Evolutionary conservation across 106 monocot species (phyloP), one percentile per base, ranked within the genome.

Genomic region (Hemerocallis citrina): DNA sequence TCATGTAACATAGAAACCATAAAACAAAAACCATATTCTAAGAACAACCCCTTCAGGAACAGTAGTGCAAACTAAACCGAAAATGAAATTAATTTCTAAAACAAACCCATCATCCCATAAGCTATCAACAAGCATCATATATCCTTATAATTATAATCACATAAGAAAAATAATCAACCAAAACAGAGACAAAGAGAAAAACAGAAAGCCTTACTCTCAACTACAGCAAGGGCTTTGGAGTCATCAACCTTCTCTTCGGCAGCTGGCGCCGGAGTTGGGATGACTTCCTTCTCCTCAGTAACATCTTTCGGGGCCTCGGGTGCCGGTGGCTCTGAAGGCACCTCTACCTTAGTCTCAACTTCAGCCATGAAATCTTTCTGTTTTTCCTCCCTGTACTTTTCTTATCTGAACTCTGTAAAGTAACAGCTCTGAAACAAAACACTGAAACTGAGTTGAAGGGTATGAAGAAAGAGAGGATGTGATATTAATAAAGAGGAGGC

Each of bases 181-280:
- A 6, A 6, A 20, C 19, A 55, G 15, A 43, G 13, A 23, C 35
- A 61, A 34, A 19, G 55, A 5, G 16, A 36, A 13, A 20, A 27
- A 35, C n/a, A n/a, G n/a, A n/a, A n/a, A 5, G 17, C 28, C 72
- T 59, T 52, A 85, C 85, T 73, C 36, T 79, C 79, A 0, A 73
- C 76, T 23, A 70, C 69, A 37, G 65, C 61, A 42, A 69, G 72
- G 36, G 69, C 69, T 42, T 80, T 80, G 44, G 68, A 60, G 7
- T 85, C 79, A 19, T 75, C 78, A 11, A 46, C 40, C 63, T 70
- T 78, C 74, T 77, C 77, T 14, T 74, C 57, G 24, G 52, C 35
- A 9, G 61, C 37, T 7, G 69, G 15, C 7, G 79, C 67, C 16
- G 70, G 50, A 13, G 76, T 23, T 1, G 79, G 70, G 15, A 61